Base-by-base conservation (phyloP, 441 rosid species). In the Capsella rubella region DNA sequence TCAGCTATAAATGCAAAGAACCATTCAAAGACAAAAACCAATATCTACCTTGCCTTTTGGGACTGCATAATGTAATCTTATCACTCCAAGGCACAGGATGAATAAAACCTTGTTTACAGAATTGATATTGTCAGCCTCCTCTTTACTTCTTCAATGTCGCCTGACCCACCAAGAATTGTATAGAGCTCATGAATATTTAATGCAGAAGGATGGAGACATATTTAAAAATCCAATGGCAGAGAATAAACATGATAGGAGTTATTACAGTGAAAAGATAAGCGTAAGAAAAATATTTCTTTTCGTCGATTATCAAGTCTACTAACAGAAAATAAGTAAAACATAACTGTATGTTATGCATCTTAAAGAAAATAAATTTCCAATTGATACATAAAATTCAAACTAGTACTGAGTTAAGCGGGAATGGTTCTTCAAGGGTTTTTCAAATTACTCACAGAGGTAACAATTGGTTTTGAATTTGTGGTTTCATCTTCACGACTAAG, bases 21-120 rank as follows among this genome's bases (percentile, higher is more conserved):
- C 56, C 32, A 46, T n/a, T 47, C 50, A 67, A 42, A 37, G 66
- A 29, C 3, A 5, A 60, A 61, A 6, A 56, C 60, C 64, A 69
- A 83, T 67, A 64, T 82, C 70, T 84, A 91, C 97, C 95, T 90
- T 80, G 84, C 79, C 84, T 89, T 92, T 70, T 90, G 89, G 66
- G 90, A 85, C 90, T 91, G 98, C 98, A 94, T 91, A 70, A 72
- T 87, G 80, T 59, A 65, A 75, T 73, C 70, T 67, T 72, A 46
- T 73, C 65, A 72, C 84, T 77, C 71, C 64, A 18, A 71, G 70
- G 62, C 82, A 73, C 77, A 72, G 58, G 64, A 73, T 55, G 78
- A 67, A 70, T 64, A 63, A 75, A 78, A 55, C 77, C 39, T 72
- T 78, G 70, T 45, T 71, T 51, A 71, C 31, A 15, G 18, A 35